Evolutionary conservation across 805 yeast species (phyloP).

Genomic region (Starmera caribaea): DNA sequence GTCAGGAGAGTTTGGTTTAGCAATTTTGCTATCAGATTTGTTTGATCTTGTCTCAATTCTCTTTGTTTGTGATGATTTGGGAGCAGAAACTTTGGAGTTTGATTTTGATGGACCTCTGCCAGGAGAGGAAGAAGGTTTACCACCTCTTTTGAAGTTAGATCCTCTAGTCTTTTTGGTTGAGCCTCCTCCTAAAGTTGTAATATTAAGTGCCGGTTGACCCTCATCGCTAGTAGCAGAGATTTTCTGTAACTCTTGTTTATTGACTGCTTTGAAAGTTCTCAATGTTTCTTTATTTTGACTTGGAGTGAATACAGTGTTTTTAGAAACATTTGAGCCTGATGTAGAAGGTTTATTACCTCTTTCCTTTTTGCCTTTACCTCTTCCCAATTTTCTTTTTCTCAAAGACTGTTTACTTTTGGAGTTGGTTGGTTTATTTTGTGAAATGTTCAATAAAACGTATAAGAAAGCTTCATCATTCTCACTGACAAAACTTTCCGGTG

Average conservation of each 20-base stretch:
- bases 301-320: conserved; percentile 29
- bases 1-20: not conserved
- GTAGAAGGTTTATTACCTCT: conserved; percentile 7
- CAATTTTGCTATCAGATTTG: no score
- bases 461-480: conserved; percentile 40
- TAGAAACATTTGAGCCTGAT: conserved; percentile 7
- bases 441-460: conserved; percentile 35
- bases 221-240: conserved; percentile 13
- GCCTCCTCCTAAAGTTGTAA: not conserved
- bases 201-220: not conserved
- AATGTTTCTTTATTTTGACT: conserved; percentile 29
- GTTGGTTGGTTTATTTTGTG: conserved; percentile 23
- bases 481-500: conserved; percentile 22
- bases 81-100: not conserved
- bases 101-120: not conserved
- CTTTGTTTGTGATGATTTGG: not conserved
- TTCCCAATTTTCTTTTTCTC: conserved; percentile 27
- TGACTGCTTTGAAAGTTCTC: conserved; percentile 25
- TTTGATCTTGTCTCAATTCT: no score
- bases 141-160: not conserved
- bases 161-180: not conserved
- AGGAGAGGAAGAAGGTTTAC: not conserved
- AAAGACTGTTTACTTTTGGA: conserved; percentile 4
- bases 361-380: conserved; percentile 13
- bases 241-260: conserved; percentile 14